A percentile compares a stretch with the other conserved stretches of the same genome.
Conservation (phyloP, 2,329 filamentous ascomycete species). For the Scleromitrula shiraiana region DNA sequence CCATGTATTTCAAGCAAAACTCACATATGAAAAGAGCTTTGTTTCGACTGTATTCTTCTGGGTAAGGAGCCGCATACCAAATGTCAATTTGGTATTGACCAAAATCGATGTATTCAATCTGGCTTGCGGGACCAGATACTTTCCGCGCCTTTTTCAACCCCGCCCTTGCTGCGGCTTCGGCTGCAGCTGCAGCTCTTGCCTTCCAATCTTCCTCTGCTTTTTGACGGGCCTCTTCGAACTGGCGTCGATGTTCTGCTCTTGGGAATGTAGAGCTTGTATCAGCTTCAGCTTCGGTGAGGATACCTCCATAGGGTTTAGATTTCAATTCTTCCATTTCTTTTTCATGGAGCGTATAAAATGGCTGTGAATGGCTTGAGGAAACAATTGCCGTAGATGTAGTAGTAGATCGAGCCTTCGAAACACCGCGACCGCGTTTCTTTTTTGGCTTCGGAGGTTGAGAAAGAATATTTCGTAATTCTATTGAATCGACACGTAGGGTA, state of each 20-base stretch:
- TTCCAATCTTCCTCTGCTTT: constrained; percentile 92
- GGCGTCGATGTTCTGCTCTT: constrained; percentile 67
- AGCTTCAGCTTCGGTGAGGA: constrained; percentile 79
- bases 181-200: constrained; percentile 52
- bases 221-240: constrained; percentile 83
- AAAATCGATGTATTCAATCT: constrained; percentile 98
- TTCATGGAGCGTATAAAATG: constrained; percentile 62
- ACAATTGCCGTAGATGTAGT: constrained; percentile 20
- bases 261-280: constrained; percentile 88
- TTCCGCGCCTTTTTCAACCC: constrained; percentile 63
- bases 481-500: constrained; percentile 48
- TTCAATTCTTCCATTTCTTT: constrained; percentile 83
- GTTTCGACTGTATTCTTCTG: constrained; percentile 96
- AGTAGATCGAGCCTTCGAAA: constrained; percentile 34
- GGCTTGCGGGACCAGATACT: constrained; percentile 76
- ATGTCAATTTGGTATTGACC: constrained; percentile 97
- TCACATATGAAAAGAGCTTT: constrained; percentile 98
- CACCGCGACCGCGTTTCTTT: constrained; percentile 39
- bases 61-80: constrained; percentile 97
- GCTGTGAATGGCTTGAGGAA: constrained; percentile 24
- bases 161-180: constrained; percentile 60
- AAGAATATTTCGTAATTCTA: constrained; percentile 53
- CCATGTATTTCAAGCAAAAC: constrained; percentile 99
- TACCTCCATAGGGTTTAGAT: constrained; percentile 91
- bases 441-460: constrained; percentile 50